Evolutionary conservation across 352 stramenopile species (phyloP).

Genomic region (Pythium volutum): DNA sequence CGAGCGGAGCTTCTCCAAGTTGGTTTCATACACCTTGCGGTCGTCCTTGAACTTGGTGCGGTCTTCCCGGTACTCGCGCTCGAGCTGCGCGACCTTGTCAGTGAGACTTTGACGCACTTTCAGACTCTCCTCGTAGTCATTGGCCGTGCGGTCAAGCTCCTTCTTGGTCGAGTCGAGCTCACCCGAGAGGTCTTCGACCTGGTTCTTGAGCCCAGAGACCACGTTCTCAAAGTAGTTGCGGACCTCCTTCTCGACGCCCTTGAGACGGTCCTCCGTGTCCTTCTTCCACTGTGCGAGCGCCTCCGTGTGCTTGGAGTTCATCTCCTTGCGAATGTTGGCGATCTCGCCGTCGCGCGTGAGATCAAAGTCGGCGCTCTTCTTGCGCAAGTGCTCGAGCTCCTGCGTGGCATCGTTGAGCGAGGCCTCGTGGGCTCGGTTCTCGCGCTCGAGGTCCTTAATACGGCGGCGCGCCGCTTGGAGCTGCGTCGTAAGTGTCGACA

Average conservation of each 20-base stretch:
- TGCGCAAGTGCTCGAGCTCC: conserved; percentile 67
- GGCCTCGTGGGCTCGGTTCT: conserved; percentile 45
- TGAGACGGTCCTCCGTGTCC: conserved; percentile 69
- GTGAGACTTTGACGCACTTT: conserved; percentile 68
- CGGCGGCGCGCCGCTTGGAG: conserved; percentile 56
- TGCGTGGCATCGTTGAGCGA: conserved; percentile 53
- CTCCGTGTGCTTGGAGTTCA: conserved; percentile 74
- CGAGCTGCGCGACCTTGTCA: conserved; percentile 76
- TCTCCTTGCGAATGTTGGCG: conserved; percentile 68
- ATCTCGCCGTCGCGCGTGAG: conserved; percentile 67
- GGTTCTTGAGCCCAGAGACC: conserved; percentile 44
- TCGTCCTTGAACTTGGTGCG: conserved; percentile 76
- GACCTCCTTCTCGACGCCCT: conserved; percentile 68
- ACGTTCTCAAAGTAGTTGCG: conserved; percentile 69
- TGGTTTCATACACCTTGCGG: conserved; percentile 69
- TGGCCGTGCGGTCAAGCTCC: conserved; percentile 74
- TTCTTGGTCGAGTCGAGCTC: conserved; percentile 71
- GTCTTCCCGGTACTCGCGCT: conserved; percentile 75
- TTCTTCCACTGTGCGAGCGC: conserved; percentile 74
- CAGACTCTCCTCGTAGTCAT: conserved; percentile 78
- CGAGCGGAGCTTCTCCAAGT: conserved; percentile 60
- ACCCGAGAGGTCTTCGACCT: conserved; percentile 54
- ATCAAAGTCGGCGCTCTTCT: conserved; percentile 74
- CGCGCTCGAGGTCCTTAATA: conserved; percentile 73
- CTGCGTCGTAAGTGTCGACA: conserved; percentile 67